Evolutionary conservation across 2,329 filamentous ascomycete species (phyloP).

Genomic region (Colletotrichum chrysophilum): DNA sequence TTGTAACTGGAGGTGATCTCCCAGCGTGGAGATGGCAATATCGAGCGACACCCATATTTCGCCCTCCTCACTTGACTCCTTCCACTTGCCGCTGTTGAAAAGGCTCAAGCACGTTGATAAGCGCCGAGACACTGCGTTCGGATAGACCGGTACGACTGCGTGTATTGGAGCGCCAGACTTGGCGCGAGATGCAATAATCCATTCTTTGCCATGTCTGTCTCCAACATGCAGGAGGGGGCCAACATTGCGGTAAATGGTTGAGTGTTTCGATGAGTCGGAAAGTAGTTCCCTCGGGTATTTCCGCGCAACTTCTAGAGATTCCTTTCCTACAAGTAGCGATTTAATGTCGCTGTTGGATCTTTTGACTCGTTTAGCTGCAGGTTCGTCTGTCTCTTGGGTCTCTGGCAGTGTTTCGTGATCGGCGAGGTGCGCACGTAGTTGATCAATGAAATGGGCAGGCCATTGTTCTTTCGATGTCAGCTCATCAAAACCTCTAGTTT

Average conservation of each 20-base stretch:
- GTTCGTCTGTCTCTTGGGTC: not conserved
- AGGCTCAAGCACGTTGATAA: conserved; percentile 19
- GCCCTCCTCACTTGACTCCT: conserved; percentile 7
- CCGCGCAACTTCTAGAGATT: not conserved
- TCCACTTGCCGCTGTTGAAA: conserved; percentile 7
- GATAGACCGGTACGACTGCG: not conserved
- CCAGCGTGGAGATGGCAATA: conserved; percentile 32
- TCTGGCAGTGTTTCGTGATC: not conserved
- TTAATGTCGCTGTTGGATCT: not conserved
- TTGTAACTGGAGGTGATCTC: conserved; percentile 30
- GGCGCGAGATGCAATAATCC: not conserved
- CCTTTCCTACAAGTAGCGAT: not conserved
- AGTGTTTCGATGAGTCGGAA: not conserved
- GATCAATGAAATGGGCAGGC: not conserved
- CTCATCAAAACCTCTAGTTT: not conserved
- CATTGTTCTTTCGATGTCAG: conserved; percentile 2
- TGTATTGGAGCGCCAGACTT: not conserved
- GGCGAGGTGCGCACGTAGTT: not conserved
- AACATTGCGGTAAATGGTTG: not conserved
- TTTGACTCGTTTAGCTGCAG: conserved; percentile 5
- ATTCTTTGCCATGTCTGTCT: not conserved
- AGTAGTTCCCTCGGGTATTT: not conserved
- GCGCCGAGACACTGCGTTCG: not conserved
- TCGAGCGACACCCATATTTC: conserved; percentile 38
- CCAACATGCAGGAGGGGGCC: not conserved